phyloP scores from a whole-genome alignment of 2,329 filamentous ascomycete species.

The Teratosphaeria destructans region DNA sequence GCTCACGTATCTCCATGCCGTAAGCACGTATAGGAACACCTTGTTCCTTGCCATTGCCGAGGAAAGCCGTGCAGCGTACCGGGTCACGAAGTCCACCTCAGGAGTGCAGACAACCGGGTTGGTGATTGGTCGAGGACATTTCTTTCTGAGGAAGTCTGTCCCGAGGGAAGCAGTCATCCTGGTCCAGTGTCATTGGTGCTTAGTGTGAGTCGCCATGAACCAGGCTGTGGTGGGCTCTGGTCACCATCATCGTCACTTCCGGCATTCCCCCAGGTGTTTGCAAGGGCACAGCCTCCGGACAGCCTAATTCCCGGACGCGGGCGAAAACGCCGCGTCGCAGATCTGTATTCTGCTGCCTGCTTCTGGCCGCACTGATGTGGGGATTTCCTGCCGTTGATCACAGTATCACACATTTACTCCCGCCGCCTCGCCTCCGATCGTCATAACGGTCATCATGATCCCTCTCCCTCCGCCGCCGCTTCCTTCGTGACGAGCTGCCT shows the following conservation, averaged over 20 bases:
- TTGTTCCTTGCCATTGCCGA: neutral
- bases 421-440: constrained; percentile 1
- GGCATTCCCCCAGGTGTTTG: no score
- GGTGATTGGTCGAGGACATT: neutral
- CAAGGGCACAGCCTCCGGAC: neutral
- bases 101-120: neutral
- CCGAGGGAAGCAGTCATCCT: neutral
- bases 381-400: constrained; percentile 1
- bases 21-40: neutral
- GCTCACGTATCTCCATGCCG: neutral
- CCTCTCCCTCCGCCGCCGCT: constrained; percentile 1
- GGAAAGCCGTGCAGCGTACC: neutral
- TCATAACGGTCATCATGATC: constrained; percentile 5
- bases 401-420: constrained; percentile 12
- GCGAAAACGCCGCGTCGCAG: neutral
- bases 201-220: neutral
- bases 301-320: neutral
- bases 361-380: neutral
- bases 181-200: neutral
- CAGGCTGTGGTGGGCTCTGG: neutral
- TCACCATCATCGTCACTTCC: neutral
- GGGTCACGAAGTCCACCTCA: neutral
- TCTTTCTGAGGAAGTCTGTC: neutral
- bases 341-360: neutral
- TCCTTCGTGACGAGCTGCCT: constrained; percentile 1